phyloP scores from a whole-genome alignment of 2,329 filamentous ascomycete species.

The Aureobasidium musti region DNA sequence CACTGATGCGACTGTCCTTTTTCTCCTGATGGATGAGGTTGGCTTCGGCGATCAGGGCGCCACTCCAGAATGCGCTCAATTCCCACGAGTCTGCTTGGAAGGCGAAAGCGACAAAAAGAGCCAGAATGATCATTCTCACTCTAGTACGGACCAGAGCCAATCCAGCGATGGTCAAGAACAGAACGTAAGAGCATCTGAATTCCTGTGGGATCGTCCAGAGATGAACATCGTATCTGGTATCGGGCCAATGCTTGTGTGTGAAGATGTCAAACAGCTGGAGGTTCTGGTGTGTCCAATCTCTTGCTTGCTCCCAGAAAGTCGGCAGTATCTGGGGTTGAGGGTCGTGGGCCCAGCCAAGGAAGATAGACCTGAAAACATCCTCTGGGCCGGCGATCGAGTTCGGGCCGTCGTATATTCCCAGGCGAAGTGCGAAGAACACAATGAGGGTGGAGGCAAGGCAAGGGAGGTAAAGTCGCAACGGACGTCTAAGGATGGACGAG shows the following conservation, averaged over 20 bases:
- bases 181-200: slow-evolving; percentile 59
- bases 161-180: slow-evolving; percentile 58
- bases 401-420: slow-evolving; percentile 31
- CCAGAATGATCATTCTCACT: slow-evolving; percentile 49
- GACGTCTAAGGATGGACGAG: slow-evolving; percentile 34
- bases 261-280: slow-evolving; percentile 34
- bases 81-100: slow-evolving; percentile 58
- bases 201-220: slow-evolving; percentile 66
- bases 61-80: slow-evolving; percentile 57
- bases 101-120: slow-evolving; percentile 48
- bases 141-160: slow-evolving; percentile 23
- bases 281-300: slow-evolving; percentile 46
- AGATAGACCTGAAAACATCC: slow-evolving; percentile 28
- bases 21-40: slow-evolving; percentile 47
- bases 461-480: slow-evolving; percentile 34
- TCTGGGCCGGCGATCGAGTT: slow-evolving; percentile 31
- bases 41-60: slow-evolving; percentile 58
- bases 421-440: slow-evolving; percentile 28
- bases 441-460: slow-evolving; percentile 33
- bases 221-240: slow-evolving; percentile 57
- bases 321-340: slow-evolving; percentile 29
- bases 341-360: slow-evolving; percentile 32
- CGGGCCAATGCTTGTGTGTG: slow-evolving; percentile 32
- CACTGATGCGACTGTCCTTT: not conserved
- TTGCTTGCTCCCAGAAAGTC: slow-evolving; percentile 32